A percentile compares a stretch with the other conserved stretches of the same genome.
Conservation (phyloP, 1,284 basidiomycete species). For the Lignosus rhinocerotis region DNA sequence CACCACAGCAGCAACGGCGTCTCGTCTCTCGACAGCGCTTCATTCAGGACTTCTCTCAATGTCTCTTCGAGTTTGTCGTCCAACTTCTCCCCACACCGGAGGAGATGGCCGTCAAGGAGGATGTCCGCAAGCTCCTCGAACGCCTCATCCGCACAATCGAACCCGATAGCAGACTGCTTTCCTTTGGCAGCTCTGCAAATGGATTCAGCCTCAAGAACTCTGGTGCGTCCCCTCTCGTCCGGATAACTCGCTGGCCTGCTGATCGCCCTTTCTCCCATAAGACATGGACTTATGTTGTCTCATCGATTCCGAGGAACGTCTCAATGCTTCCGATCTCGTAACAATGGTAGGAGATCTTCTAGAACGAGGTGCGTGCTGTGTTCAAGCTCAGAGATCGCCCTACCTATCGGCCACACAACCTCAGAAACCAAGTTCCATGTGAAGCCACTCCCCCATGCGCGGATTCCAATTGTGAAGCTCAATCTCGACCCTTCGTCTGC, state of each 20-base stretch:
- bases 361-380: conserved; percentile 71
- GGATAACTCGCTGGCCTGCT: conserved; percentile 6
- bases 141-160: conserved; percentile 93
- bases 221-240: conserved; percentile 50
- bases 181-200: conserved; percentile 94
- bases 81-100: conserved; percentile 87
- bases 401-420: conserved; percentile 7
- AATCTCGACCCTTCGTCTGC: conserved; percentile 89
- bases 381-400: conserved; percentile 4
- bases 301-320: conserved; percentile 80
- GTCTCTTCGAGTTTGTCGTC: conserved; percentile 83
- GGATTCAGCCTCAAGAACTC: conserved; percentile 94
- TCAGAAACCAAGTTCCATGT: conserved; percentile 96
- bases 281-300: conserved; percentile 99
- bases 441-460: conserved; percentile 93
- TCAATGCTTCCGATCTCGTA: conserved; percentile 86
- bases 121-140: conserved; percentile 92
- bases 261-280: conserved; percentile 34
- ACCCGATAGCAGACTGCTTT: conserved; percentile 86
- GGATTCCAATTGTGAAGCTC: conserved; percentile 98
- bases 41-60: conserved; percentile 65
- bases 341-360: conserved; percentile 92
- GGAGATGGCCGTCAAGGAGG: conserved; percentile 93
- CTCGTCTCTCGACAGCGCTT: conserved; percentile 58
- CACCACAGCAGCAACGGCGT: conserved; percentile 34